phyloP scores from a whole-genome alignment of 106 monocot species.

The Dendrobium huoshanense region DNA sequence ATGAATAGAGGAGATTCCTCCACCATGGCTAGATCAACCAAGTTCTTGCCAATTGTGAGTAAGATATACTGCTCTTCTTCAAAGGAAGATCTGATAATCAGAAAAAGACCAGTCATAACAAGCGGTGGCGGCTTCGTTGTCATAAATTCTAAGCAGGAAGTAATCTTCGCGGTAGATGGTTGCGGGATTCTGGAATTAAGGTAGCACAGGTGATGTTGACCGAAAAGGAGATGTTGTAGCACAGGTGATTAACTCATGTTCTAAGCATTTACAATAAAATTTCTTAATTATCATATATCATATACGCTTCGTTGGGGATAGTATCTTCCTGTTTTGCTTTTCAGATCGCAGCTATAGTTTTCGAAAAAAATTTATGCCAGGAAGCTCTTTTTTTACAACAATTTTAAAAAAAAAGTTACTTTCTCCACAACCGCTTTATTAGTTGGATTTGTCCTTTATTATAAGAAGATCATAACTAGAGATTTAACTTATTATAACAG shows the following conservation, averaged over 20 bases:
- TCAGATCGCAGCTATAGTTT: too few relatives aligned
- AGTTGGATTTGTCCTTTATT: too few relatives aligned
- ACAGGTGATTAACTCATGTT: constrained; percentile 28
- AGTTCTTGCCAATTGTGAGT: constrained; percentile 48
- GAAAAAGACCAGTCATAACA: constrained; percentile 53
- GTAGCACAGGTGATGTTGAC: too few relatives aligned
- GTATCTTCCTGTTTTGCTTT: too few relatives aligned
- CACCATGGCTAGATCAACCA: constrained; percentile 23
- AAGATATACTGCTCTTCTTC: constrained; percentile 52
- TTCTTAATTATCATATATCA: not conserved
- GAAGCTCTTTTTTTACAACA: too few relatives aligned
- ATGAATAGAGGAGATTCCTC: not conserved
- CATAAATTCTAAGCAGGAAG: constrained; percentile 24
- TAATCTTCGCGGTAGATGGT: constrained; percentile 60
- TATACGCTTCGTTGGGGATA: not conserved
- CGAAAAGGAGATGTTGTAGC: constrained; percentile 47
- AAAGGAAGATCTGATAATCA: constrained; percentile 31
- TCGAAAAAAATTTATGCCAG: too few relatives aligned
- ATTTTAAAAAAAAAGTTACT: too few relatives aligned
- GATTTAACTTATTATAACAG: too few relatives aligned
- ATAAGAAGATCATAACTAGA: too few relatives aligned
- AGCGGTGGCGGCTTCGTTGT: constrained; percentile 77
- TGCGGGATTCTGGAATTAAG: constrained; percentile 70
- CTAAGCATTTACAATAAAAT: not conserved
- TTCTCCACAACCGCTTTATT: too few relatives aligned